These are phyloP conservation scores for Hericium erinaceus DNA, from an alignment of 768 basidiomycete genomes.

Conservation along the genomic window DNA sequence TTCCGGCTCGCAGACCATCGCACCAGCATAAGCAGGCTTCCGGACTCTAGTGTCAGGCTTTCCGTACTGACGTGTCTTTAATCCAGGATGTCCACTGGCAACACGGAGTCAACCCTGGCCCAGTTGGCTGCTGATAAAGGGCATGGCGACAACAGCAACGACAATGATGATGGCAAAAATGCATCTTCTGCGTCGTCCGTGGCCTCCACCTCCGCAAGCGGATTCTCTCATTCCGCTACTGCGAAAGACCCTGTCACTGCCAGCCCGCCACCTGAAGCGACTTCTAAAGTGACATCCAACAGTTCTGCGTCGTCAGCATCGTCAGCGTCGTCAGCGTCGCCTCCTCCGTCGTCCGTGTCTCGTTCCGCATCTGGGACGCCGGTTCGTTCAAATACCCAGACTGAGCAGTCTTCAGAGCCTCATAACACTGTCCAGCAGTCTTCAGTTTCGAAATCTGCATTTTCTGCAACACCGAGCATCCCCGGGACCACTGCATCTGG, in stretches of 20 bases:
- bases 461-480: not conserved
- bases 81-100: no score
- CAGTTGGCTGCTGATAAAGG: no score
- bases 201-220: not conserved
- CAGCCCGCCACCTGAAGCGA: not conserved
- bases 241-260: not conserved
- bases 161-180: not conserved
- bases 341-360: not conserved
- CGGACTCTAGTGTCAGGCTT: no score
- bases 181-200: not conserved
- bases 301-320: not conserved
- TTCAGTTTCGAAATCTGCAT: not conserved
- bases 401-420: not conserved
- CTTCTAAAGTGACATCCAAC: not conserved
- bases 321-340: not conserved
- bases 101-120: no score
- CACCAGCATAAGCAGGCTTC: no score
- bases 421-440: not conserved
- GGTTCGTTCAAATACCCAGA: conserved; percentile 4
- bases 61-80: no score
- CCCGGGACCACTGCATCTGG: not conserved
- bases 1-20: no score
- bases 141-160: not conserved
- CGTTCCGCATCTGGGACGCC: not conserved
- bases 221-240: no score